phyloP scores from a whole-genome alignment of 1,284 basidiomycete genomes.

The Sanghuangporus weigelae region DNA sequence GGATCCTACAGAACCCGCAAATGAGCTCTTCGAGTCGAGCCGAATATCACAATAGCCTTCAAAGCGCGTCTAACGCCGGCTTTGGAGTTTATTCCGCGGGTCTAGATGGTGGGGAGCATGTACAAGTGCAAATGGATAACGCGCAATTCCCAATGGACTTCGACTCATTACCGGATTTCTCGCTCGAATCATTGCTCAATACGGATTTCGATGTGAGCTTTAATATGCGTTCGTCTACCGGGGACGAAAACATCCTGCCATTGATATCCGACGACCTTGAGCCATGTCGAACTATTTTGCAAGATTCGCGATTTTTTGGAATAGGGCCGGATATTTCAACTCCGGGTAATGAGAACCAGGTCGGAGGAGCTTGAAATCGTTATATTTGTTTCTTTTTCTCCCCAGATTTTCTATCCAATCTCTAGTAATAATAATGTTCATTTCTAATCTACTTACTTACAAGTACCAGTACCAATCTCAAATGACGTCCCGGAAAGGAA shows the following conservation, averaged over 20 bases:
- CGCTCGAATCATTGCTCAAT: background rate
- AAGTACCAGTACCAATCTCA: no score
- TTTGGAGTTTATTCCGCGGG: background rate
- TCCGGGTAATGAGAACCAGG: background rate
- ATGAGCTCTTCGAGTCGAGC: no score
- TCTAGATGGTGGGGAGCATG: background rate
- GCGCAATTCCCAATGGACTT: background rate
- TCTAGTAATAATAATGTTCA: background rate
- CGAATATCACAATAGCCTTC: no score
- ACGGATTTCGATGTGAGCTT: conserved; percentile 13
- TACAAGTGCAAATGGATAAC: background rate
- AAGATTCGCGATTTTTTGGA: conserved; percentile 12
- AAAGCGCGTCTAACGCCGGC: no score
- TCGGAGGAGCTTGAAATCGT: background rate
- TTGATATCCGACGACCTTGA: conserved; percentile 2
- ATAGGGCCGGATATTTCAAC: background rate
- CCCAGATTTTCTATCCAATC: background rate
- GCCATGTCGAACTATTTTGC: conserved; percentile 8
- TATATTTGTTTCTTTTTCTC: background rate
- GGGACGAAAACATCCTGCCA: background rate
- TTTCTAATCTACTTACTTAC: no score
- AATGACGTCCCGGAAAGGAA: background rate
- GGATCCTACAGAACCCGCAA: no score
- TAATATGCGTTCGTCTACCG: conserved; percentile 9
- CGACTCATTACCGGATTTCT: background rate